Evolutionary conservation across 1,284 basidiomycete genomes (phyloP).

Genomic region (Sporisorium exsertum): DNA sequence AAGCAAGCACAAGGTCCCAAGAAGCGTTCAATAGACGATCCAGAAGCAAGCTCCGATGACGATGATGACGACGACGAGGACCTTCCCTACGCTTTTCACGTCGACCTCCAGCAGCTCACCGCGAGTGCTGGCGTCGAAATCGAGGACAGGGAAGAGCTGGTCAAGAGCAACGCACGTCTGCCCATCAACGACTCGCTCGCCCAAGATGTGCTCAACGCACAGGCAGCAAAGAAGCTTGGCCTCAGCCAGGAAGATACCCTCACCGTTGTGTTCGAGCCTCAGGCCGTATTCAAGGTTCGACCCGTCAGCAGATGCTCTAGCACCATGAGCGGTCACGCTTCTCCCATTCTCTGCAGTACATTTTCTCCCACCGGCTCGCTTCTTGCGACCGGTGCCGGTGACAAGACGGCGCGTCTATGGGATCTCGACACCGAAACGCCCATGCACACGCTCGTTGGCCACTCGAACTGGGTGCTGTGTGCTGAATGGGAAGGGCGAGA

Average conservation of each 20-base stretch:
- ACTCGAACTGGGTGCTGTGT: conserved; percentile 94
- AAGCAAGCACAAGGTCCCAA: conserved; percentile 39
- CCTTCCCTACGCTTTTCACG: conserved; percentile 66
- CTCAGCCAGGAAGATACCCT: conserved; percentile 65
- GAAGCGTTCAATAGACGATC: conserved; percentile 43
- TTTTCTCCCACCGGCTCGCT: conserved; percentile 92
- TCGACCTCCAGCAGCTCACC: conserved; percentile 47
- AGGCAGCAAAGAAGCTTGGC: conserved; percentile 59
- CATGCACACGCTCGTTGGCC: conserved; percentile 86
- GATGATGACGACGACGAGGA: conserved; percentile 67
- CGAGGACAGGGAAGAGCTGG: conserved; percentile 28
- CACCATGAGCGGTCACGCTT: conserved; percentile 84
- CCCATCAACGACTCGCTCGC: conserved; percentile 59
- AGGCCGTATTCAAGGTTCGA: conserved; percentile 93
- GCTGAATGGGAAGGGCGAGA: conserved; percentile 97
- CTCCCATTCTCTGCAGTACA: conserved; percentile 92
- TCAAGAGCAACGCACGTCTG: conserved; percentile 55
- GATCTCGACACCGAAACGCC: conserved; percentile 93
- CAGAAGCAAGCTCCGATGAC: conserved; percentile 41
- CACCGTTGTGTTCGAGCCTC: conserved; percentile 74
- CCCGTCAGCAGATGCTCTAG: conserved; percentile 93
- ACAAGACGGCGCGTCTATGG: conserved; percentile 93
- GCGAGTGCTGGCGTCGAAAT: conserved; percentile 19
- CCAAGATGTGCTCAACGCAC: conserved; percentile 57
- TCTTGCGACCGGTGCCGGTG: conserved; percentile 94